Base-by-base conservation (phyloP, 23 red algal genomes). In the Gracilaria domingensis region DNA sequence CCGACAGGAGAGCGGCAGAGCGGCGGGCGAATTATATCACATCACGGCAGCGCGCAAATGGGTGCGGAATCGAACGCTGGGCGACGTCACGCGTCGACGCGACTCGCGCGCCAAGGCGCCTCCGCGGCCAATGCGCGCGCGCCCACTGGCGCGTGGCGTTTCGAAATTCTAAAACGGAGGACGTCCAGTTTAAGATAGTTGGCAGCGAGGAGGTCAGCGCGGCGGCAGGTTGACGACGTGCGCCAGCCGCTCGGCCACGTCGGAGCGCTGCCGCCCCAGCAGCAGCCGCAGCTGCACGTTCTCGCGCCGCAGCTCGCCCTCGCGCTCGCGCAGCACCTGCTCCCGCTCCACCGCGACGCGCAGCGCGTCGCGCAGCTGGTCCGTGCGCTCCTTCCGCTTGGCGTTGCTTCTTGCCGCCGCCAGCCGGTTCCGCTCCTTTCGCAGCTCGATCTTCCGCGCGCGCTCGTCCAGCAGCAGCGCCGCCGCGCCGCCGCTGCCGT, bases 401-500 rank as follows among this genome's bases (percentile, higher is more conserved):
- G 74, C 54, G 59, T 90, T 90, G 54, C 74, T 81, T 20, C 74
- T 12, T 62, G 87, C 87, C 12, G 87, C 87, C 35, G 87, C 87
- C 29, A 66, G 33, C 13, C 87, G 70, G 34, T 90, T 90, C 16
- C 87, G 71, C 47, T 90, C 70, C 36, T 69, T 62, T 9, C 87
- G 8, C 51, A 77, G 33, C 76, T 90, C 87, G 0, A 74, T 37
- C 61, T 90, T 90, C 30, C 45, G 66, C 38, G 53, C 87, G 54
- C 87, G 72, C 76, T 80, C 73, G 75, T 75, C 48, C 34, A 50
- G 20, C 34, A 54, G 55, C 57, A 48, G 56, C 66, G 67, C 0
- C 53, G 7, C 76, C 48, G 2, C n/a, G 37, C 4, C 64, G 37
- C 4, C 64, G 33, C 74, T 59, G 21, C 47, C 82, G 59, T 53